Conservation (phyloP, 164 flowering plant genomes). For the Echeveria elegans region DNA sequence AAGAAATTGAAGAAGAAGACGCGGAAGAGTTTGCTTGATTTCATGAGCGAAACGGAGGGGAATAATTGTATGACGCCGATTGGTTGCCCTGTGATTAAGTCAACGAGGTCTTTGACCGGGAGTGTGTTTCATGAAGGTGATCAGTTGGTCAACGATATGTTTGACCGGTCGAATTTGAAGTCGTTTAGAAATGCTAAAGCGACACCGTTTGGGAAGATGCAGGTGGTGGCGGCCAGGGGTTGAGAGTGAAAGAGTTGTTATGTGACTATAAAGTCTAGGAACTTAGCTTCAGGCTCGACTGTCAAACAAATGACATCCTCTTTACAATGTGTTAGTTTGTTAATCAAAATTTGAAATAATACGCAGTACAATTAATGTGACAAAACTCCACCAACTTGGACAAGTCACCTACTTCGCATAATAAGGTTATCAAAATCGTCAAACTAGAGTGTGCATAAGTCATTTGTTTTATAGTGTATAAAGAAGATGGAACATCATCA, state of each 20-base stretch:
- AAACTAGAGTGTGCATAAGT: no score
- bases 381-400: no score
- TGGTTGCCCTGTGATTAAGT: conserved; percentile 21
- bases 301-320: no score
- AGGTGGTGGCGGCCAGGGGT: not conserved
- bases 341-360: no score
- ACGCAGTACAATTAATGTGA: no score
- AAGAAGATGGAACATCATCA: no score
- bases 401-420: no score
- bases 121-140: not conserved
- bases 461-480: no score
- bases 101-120: not conserved
- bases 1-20: conserved; percentile 7
- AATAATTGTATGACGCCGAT: conserved; percentile 28
- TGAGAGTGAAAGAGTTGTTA: not conserved
- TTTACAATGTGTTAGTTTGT: no score
- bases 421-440: no score
- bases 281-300: no score
- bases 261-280: no score
- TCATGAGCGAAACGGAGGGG: conserved; percentile 16
- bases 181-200: not conserved
- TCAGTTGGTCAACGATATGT: conserved; percentile 45
- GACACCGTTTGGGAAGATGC: not conserved
- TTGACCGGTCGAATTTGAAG: conserved; percentile 42
- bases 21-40: conserved; percentile 32